Base-by-base conservation (phyloP, 192 early-diverging fungal species). In the Rhizoclosmatium globosum region DNA sequence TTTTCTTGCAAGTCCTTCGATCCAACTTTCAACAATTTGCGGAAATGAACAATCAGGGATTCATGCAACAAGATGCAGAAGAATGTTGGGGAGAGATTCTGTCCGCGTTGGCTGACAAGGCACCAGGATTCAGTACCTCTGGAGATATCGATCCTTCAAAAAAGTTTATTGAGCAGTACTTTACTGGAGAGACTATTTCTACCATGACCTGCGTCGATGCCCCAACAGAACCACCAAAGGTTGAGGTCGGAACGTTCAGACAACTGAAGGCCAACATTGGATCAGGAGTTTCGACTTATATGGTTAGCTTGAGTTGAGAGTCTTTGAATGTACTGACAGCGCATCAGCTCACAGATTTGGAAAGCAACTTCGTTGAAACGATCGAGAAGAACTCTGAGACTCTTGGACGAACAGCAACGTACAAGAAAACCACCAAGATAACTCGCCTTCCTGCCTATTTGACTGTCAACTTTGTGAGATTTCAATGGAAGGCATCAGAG, bases 11-110 rank as follows among this genome's bases (percentile, higher is more conserved):
- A 81, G 44, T 92, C 56, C 83, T 99, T 57, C 91, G 95, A 21
- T 84, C 85, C 47, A 88, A 88, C 4, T 98, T 92, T 73, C 97
- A 96, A 56, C 94, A 95, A 83, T 99, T 97, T 82, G 91, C 87
- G 4, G 94, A 98, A 81, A 86, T 85, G 76, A 93, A 95, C 57
- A 82, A 82, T 56, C 85, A 86, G 48, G 85, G 88, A 31, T 95
- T 85, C 79, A 89, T 92, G 84, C 98, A 99, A 84, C 98, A 99
- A 83, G 98, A 99, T 82, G 98, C 98, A 1, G 96, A 99, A 81
- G 98, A 99, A 80, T 98, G 94, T 84, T 99, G 96, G 96, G 92
- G 91, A 78, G 89, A 97, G 81, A 80, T 99, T 41, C 81, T 99
- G 19, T 89, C 91, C 0, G 87, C 89, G 1, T 79, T 99, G 48